Evolutionary conservation across 768 basidiomycete species (phyloP).

Genomic region (Hemileccinum impolitum): DNA sequence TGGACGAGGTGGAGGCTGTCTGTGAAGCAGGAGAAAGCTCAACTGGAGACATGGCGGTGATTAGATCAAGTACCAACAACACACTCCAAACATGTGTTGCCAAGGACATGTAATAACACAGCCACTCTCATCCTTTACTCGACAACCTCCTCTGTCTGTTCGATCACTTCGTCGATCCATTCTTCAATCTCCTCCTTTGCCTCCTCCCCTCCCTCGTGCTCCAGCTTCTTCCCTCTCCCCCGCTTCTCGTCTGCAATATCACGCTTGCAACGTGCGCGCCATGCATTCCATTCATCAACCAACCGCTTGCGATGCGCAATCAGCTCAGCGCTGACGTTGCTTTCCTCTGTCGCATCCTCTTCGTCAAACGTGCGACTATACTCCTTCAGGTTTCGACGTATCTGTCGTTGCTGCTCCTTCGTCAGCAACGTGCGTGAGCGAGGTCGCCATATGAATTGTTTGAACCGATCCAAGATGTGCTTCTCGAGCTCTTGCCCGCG

Average conservation of each 20-base stretch:
- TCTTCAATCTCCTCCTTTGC: conserved; percentile 90
- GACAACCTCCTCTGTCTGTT: conserved; percentile 82
- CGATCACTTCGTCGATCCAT: conserved; percentile 90
- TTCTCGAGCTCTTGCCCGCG: conserved; percentile 93
- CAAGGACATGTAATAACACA: conserved; percentile 9
- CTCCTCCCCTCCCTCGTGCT: conserved; percentile 42
- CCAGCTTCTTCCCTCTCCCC: conserved; percentile 34
- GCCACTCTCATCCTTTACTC: conserved; percentile 36
- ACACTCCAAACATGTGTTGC: too few species aligned
- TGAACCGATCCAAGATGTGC: conserved; percentile 89
- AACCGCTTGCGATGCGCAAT: conserved; percentile 86
- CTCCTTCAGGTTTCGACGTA: conserved; percentile 87
- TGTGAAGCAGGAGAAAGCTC: conserved; percentile 29
- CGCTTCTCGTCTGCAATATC: conserved; percentile 58
- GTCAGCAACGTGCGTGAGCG: conserved; percentile 85
- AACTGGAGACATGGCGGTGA: conserved; percentile 28
- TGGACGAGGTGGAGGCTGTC: conserved; percentile 43
- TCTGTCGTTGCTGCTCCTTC: conserved; percentile 82
- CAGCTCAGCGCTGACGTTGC: conserved; percentile 90
- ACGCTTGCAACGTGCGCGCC: conserved; percentile 72
- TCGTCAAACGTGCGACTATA: conserved; percentile 92
- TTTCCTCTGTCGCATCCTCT: conserved; percentile 94
- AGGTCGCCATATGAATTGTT: conserved; percentile 98
- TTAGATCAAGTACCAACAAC: conserved; percentile 17
- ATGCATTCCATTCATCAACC: conserved; percentile 99